Percentiles rank a stretch among this genome's conserved stretches.
Conservation (phyloP, 345 rosid genomes). For the Litchi chinensis region DNA sequence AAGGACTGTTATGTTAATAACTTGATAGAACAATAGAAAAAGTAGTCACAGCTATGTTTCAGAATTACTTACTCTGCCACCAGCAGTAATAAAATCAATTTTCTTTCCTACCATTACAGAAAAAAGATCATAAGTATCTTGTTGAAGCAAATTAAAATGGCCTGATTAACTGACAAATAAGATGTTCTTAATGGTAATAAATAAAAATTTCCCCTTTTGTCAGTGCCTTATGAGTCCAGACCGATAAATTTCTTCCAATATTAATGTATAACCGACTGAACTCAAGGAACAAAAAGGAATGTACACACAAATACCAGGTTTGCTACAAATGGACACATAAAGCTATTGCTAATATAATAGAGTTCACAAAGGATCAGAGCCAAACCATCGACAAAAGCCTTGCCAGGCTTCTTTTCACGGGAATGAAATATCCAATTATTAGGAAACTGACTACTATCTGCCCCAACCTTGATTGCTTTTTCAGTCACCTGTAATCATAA, state of each 20-base stretch:
- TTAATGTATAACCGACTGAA: neutral
- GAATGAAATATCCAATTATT: conserved; percentile 90
- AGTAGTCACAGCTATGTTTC: neutral
- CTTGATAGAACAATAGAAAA: neutral
- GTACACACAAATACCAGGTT: neutral
- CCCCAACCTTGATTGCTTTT: conserved; percentile 92
- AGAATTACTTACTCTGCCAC: conserved; percentile 78
- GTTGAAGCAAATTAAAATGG: neutral
- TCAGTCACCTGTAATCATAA: conserved; percentile 79
- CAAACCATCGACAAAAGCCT: conserved; percentile 94
- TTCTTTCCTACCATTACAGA: conserved; percentile 67
- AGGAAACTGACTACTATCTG: conserved; percentile 92
- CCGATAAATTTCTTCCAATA: neutral
- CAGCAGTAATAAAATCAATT: conserved; percentile 79
- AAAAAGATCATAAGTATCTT: conserved; percentile 23
- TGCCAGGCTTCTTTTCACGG: conserved; percentile 89
- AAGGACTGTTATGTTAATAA: conserved; percentile 1
- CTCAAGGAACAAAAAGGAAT: neutral
- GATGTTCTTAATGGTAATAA: neutral
- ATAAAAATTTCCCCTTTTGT: neutral
- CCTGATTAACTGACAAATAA: conserved; percentile 7
- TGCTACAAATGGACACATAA: neutral
- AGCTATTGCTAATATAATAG: neutral
- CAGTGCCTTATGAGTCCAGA: neutral
- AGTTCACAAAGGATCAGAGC: conserved; percentile 34